A percentile compares a stretch with the other conserved stretches of the same genome.
Conservation (phyloP, 176 grass and related monocot genomes). For the Hordeum vulgare region DNA sequence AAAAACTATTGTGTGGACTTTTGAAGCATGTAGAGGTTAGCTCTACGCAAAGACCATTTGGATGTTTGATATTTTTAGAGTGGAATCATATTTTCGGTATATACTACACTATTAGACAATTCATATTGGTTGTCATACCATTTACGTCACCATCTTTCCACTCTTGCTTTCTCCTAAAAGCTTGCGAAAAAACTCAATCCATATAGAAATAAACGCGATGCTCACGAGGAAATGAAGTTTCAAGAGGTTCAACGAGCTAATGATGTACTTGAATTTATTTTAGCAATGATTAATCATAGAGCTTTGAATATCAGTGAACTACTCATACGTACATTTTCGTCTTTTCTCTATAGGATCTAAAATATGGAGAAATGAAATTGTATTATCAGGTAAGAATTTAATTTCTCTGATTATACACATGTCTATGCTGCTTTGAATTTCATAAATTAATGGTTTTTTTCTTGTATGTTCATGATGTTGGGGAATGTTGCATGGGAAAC, state of each 20-base stretch:
- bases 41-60: not conserved
- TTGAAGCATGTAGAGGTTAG: not conserved
- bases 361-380: no score
- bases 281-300: not conserved
- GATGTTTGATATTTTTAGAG: not conserved
- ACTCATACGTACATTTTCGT: no score
- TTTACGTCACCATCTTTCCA: not conserved
- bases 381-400: no score
- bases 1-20: not conserved
- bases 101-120: not conserved
- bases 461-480: no score
- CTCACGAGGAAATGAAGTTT: conserved; percentile 84
- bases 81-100: not conserved
- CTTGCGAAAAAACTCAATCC: conserved; percentile 96
- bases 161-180: conserved; percentile 31
- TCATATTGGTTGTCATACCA: not conserved
- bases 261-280: conserved; percentile 46
- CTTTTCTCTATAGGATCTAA: no score
- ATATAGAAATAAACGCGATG: conserved; percentile 84
- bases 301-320: no score
- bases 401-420: no score
- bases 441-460: no score
- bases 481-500: no score
- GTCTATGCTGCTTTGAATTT: no score
- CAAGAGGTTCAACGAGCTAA: conserved; percentile 95